Evolutionary conservation across 2,329 filamentous ascomycete species (phyloP), one percentile per base, ranked within the genome.

Genomic region (Aspergillus sp.): DNA sequence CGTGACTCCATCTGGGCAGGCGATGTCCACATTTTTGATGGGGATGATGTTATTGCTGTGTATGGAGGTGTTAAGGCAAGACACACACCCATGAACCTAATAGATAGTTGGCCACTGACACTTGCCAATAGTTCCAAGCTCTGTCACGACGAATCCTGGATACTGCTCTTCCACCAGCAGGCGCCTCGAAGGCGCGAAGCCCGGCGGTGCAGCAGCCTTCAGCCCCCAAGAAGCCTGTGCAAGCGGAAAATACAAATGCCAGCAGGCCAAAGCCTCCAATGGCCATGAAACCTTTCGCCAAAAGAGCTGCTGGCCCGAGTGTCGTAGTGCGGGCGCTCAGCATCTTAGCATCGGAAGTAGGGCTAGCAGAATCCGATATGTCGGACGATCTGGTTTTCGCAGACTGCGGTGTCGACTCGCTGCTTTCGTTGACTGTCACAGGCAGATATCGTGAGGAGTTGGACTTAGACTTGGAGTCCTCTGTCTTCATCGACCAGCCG

Each of bases 361-460:
- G 84, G 59, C 78, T 87, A 18, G 81, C 83, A 51, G 78, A 81
- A 65, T 76, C 78, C 18, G 84, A 87, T 66, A 78, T 87, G 52
- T 80, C 84, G 12, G 83, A 86, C 53, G 81, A 84, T 53, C 79
- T 84, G 52, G 81, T 82, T 49, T 86, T 86, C 63, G 83, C 85
- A 62, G 84, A 86, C 64, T 80, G 86, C 22, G 84, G 84, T 58
- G 83, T 86, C 32, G 84, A 86, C 70, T 86, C 84, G 7, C 76
- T 86, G 17, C 80, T 86, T 61, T 85, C 84, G 2, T 67, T 86
- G 56, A 85, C 83, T 26, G 84, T 86, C 62, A 85, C 83, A 44
- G 83, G 83, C 62, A 82, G 82, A 66, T 85, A 86, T 73, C 81
- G 83, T 41, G 84, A 86, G 66, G 84, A 86, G 45, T 76, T 86